Base-by-base conservation (phyloP, 2,329 filamentous ascomycete genomes). In the Clonostachys chloroleuca region DNA sequence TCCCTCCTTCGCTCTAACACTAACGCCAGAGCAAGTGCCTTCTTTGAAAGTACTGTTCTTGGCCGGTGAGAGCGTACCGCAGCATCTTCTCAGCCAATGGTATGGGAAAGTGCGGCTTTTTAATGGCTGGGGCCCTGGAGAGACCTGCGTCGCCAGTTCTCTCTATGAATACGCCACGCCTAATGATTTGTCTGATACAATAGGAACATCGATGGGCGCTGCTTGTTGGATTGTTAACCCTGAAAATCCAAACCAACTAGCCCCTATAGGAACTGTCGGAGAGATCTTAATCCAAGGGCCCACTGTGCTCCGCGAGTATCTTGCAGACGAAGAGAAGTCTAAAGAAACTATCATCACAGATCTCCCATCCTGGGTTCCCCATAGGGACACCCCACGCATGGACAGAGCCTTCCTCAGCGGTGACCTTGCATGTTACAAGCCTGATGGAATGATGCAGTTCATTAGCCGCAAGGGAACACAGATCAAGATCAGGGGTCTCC, bases 291-390 rank as follows among this genome's bases (percentile, higher is more conserved):
- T 54, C 16, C 47, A 54, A 36, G 50, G 48, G 1, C 74, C 74
- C n/a, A 52, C 48, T 8, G 13, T 80, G 13, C 73, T 70, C 24
- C 60, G 68, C 35, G 73, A 74, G 34, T 80, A 80, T 47, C 57
- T 77, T n/a, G 70, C 73, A 45, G 49, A 57, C 12, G 4, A 56
- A 35, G 24, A 46, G n/a, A 12, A 16, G 3, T 62, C 70, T 65
- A 34, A 41, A 13, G 12, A 39, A 14, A 18, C 49, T 6, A 56
- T 58, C 14, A 47, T 56, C 10, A 37, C 17, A 5, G 24, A 43
- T 34, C 42, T 43, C 3, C 42, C 42, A 13, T 18, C 24, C 13
- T 43, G 42, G 42, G 42, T 30, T n/a, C 42, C 42, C 12, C 42
- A 30, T 18, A 18, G 42, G 18, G 42, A 43, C 9, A n/a, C 24